Conservation (phyloP, 192 early-diverging fungal species). For the Rhizophlyctis rosea region DNA sequence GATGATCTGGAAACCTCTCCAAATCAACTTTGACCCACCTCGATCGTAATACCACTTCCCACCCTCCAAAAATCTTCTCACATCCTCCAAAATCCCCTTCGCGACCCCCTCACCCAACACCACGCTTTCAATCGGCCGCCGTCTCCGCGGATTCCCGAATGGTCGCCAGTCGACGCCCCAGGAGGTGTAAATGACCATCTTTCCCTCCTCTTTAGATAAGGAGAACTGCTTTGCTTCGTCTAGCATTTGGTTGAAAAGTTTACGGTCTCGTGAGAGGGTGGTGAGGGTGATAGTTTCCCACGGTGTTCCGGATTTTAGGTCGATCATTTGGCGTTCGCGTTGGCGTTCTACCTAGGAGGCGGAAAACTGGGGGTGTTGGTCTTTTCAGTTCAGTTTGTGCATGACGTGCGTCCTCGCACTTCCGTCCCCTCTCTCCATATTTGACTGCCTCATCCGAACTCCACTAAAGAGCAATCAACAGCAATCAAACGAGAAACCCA, state of each 20-base stretch:
- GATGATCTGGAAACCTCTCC: constrained; percentile 24
- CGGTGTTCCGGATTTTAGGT: constrained; percentile 86
- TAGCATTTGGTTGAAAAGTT: constrained; percentile 72
- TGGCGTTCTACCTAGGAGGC: constrained; percentile 64
- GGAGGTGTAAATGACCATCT: constrained; percentile 92
- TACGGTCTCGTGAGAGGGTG: constrained; percentile 77
- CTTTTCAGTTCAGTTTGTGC: too few species aligned
- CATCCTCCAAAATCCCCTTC: constrained; percentile 37
- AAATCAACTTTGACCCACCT: constrained; percentile 61
- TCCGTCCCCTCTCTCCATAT: too few species aligned
- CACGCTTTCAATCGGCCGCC: constrained; percentile 55
- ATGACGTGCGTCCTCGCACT: too few species aligned
- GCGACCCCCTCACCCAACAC: constrained; percentile 40
- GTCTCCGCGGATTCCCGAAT: constrained; percentile 85
- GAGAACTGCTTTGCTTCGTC: constrained; percentile 79
- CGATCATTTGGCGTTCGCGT: constrained; percentile 83
- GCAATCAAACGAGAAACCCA: constrained; percentile 8
- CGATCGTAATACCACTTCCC: constrained; percentile 54
- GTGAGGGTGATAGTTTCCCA: constrained; percentile 95
- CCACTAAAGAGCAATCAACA: too few species aligned
- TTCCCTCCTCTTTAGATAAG: constrained; percentile 85
- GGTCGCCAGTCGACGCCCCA: constrained; percentile 96
- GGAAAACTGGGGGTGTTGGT: too few species aligned
- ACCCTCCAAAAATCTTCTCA: constrained; percentile 37
- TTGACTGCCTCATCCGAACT: too few species aligned